Percentiles rank a stretch among this genome's conserved stretches.
These are phyloP conservation scores for Spiromyces aspiralis DNA, from an alignment of 371 early-diverging fungal genomes.

Conservation along the genomic window DNA sequence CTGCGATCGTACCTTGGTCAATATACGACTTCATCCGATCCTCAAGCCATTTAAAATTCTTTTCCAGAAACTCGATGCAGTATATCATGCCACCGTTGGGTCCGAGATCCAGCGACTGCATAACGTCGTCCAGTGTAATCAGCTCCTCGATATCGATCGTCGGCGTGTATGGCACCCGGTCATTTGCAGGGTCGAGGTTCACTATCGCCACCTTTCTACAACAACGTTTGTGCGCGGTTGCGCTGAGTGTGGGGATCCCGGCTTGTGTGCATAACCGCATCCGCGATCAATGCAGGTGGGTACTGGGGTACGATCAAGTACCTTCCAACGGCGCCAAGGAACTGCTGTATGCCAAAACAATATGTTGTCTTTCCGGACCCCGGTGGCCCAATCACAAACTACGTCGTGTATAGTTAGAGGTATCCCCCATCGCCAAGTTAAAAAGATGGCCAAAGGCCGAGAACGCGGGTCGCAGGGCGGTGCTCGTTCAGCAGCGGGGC, in stretches of 20 bases:
- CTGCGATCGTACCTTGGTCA: slow-evolving; percentile 41
- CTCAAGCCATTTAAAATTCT: slow-evolving; percentile 88
- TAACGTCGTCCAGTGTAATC: slow-evolving; percentile 89
- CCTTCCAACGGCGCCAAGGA: slow-evolving; percentile 53
- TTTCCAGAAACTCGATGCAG: slow-evolving; percentile 84
- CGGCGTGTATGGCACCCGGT: slow-evolving; percentile 70
- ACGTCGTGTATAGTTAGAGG: slow-evolving; percentile 13
- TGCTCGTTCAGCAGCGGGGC: too few relatives aligned
- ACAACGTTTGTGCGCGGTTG: background rate
- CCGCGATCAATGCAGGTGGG: slow-evolving; percentile 18
- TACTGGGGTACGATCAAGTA: too few relatives aligned
- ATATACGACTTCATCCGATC: slow-evolving; percentile 56
- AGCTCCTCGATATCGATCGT: slow-evolving; percentile 83
- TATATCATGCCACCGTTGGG: slow-evolving; percentile 99
- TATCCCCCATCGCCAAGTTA: background rate
- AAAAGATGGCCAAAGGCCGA: background rate
- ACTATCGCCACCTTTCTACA: slow-evolving; percentile 64
- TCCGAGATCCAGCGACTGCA: slow-evolving; percentile 87
- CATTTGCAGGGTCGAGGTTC: slow-evolving; percentile 98
- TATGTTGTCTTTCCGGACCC: slow-evolving; percentile 98
- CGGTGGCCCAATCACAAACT: slow-evolving; percentile 93
- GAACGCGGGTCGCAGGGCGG: background rate
- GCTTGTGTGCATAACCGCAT: slow-evolving; percentile 8
- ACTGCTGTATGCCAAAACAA: slow-evolving; percentile 85
- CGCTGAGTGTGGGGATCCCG: background rate